These are phyloP conservation scores for Fistulinella prunicolor DNA, from an alignment of 768 basidiomycete species.

Conservation along the genomic window DNA sequence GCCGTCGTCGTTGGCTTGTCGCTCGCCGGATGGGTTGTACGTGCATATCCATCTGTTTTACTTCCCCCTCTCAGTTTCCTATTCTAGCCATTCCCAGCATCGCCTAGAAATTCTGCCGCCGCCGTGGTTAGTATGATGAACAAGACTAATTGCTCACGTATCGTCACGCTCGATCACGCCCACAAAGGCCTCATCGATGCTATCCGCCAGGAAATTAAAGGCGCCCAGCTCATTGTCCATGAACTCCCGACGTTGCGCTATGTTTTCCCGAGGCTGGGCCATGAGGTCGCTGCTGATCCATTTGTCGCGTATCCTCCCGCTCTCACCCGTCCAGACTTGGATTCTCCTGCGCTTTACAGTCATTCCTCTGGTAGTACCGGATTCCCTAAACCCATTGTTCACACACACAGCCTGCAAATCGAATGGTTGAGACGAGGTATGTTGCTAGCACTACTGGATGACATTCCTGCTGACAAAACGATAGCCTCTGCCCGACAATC, in stretches of 20 bases:
- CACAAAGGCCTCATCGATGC: constrained; percentile 16
- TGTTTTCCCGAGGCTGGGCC: constrained; percentile 42
- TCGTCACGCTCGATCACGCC: constrained; percentile 18
- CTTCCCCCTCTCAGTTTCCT: constrained; percentile 25
- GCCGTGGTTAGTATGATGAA: constrained; percentile 32
- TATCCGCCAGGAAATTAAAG: neutral
- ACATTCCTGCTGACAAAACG: neutral
- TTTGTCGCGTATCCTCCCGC: constrained; percentile 19
- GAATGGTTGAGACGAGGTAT: constrained; percentile 38
- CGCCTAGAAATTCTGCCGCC: constrained; percentile 41
- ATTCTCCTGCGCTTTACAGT: constrained; percentile 41
- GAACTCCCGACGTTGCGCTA: constrained; percentile 20
- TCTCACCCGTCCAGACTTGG: constrained; percentile 19
- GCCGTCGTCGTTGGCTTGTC: constrained; percentile 35
- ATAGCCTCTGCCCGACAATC: constrained; percentile 2
- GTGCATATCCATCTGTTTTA: constrained; percentile 28
- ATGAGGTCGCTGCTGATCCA: constrained; percentile 22
- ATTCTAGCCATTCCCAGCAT: constrained; percentile 35
- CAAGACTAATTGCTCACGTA: constrained; percentile 17
- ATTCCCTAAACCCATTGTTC: constrained; percentile 45
- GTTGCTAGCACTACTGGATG: neutral
- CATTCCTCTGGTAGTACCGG: constrained; percentile 53
- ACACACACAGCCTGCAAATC: constrained; percentile 32
- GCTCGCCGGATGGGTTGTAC: constrained; percentile 37
- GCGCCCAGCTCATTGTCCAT: constrained; percentile 5